These are phyloP conservation scores for Exophiala oligosperma DNA, from an alignment of 2,329 filamentous ascomycete genomes.

Conservation along the genomic window DNA sequence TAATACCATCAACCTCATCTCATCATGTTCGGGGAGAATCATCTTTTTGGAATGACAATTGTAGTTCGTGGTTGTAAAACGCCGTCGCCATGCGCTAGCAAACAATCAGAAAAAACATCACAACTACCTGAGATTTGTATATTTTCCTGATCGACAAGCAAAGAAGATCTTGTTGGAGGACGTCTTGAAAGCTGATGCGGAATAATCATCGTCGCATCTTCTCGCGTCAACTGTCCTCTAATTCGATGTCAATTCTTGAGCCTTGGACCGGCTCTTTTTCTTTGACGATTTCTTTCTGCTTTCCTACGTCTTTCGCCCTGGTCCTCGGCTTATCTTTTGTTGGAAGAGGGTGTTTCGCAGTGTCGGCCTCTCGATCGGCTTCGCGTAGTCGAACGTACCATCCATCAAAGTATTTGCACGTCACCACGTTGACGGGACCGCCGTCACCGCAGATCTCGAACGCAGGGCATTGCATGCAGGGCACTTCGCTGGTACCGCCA, in stretches of 20 bases:
- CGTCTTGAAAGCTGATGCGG: not conserved
- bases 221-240: not conserved
- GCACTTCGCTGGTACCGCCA: conserved; percentile 83
- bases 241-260: conserved; percentile 12
- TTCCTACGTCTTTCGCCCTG: conserved; percentile 7
- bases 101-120: not conserved
- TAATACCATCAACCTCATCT: no score
- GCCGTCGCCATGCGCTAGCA: conserved; percentile 11
- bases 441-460: conserved; percentile 90
- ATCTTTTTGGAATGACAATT: not conserved
- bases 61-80: not conserved
- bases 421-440: conserved; percentile 83
- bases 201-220: not conserved
- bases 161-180: not conserved
- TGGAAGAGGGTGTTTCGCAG: not conserved
- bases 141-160: no score
- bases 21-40: no score
- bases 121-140: no score
- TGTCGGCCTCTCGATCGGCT: conserved; percentile 24
- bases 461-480: conserved; percentile 89
- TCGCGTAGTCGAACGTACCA: conserved; percentile 62
- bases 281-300: not conserved
- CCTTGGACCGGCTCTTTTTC: not conserved
- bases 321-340: conserved; percentile 5
- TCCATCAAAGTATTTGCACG: conserved; percentile 85